Evolutionary conservation across 2,329 filamentous ascomycete genomes (phyloP).

Genomic region (Purpureocillium lavendulum): DNA sequence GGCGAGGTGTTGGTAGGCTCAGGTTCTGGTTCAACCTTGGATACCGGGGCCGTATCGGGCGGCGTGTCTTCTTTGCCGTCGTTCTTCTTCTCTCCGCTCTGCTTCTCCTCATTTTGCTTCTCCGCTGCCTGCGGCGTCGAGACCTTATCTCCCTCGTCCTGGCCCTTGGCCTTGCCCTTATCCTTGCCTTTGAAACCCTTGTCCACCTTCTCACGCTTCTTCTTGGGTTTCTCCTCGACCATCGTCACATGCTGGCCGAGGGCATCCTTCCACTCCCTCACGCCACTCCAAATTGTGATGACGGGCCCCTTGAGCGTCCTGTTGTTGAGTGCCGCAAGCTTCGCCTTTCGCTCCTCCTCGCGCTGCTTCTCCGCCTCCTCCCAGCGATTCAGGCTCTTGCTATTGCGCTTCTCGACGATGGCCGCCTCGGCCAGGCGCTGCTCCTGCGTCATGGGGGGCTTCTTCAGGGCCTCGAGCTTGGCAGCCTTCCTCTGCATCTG

Average conservation of each 20-base stretch:
- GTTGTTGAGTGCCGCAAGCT: conserved; percentile 80
- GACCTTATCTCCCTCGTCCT: too few relatives aligned
- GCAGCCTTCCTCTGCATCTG: conserved; percentile 61
- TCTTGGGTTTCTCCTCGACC: conserved; percentile 54
- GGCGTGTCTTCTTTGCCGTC: too few relatives aligned
- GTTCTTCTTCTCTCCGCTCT: too few relatives aligned
- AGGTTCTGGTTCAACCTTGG: too few relatives aligned
- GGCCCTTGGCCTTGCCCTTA: too few relatives aligned
- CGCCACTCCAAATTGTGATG: conserved; percentile 89
- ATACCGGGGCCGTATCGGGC: too few relatives aligned
- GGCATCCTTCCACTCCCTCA: conserved; percentile 71
- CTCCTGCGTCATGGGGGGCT: conserved; percentile 77
- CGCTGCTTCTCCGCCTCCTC: conserved; percentile 86
- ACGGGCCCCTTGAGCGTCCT: conserved; percentile 82
- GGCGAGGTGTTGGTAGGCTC: too few relatives aligned
- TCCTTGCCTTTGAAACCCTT: conserved; percentile 20
- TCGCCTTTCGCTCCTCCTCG: conserved; percentile 73
- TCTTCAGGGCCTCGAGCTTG: conserved; percentile 64
- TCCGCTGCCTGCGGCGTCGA: too few relatives aligned
- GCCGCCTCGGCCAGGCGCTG: conserved; percentile 78
- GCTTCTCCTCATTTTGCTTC: too few relatives aligned
- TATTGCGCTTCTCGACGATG: conserved; percentile 74
- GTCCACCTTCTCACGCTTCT: conserved; percentile 38
- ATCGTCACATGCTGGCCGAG: conserved; percentile 58
- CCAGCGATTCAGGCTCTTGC: conserved; percentile 87